phyloP scores from a whole-genome alignment of 768 basidiomycete species.

The Suillus discolor region DNA sequence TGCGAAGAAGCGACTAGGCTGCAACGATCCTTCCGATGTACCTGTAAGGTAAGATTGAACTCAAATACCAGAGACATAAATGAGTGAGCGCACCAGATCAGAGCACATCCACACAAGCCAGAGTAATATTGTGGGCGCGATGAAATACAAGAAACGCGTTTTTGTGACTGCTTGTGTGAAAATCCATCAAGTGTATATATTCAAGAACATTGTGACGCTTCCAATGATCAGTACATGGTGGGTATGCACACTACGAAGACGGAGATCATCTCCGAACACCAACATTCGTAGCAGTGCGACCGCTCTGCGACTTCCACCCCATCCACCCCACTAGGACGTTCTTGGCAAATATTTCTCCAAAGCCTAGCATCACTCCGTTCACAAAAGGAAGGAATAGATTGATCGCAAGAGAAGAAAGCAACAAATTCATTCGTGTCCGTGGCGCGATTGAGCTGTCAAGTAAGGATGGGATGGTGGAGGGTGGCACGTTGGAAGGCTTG shows the following conservation, averaged over 20 bases:
- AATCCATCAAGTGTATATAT: neutral
- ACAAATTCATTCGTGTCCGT: slow-evolving; percentile 55
- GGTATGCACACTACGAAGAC: neutral
- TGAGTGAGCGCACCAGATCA: neutral
- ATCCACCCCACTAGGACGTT: slow-evolving; percentile 63
- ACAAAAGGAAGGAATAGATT: slow-evolving; percentile 87
- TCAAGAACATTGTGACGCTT: neutral
- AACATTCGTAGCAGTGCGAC: slow-evolving; percentile 26
- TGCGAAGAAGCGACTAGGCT: neutral
- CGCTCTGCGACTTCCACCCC: slow-evolving; percentile 41
- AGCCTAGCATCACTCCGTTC: slow-evolving; percentile 96
- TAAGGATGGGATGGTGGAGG: slow-evolving; percentile 65
- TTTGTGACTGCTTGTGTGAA: neutral
- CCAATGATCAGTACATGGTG: neutral
- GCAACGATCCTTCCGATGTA: neutral
- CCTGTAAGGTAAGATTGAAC: neutral
- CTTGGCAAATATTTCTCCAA: slow-evolving; percentile 91
- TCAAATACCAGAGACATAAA: neutral
- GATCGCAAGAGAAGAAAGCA: slow-evolving; percentile 76
- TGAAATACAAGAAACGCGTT: neutral
- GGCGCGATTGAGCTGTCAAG: slow-evolving; percentile 69
- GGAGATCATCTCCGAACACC: slow-evolving; percentile 25
- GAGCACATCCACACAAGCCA: neutral
- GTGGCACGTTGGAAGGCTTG: slow-evolving; percentile 27
- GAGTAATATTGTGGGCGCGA: neutral